Conservation (phyloP, 2,329 filamentous ascomycete species). For the Ciborinia camelliae region DNA sequence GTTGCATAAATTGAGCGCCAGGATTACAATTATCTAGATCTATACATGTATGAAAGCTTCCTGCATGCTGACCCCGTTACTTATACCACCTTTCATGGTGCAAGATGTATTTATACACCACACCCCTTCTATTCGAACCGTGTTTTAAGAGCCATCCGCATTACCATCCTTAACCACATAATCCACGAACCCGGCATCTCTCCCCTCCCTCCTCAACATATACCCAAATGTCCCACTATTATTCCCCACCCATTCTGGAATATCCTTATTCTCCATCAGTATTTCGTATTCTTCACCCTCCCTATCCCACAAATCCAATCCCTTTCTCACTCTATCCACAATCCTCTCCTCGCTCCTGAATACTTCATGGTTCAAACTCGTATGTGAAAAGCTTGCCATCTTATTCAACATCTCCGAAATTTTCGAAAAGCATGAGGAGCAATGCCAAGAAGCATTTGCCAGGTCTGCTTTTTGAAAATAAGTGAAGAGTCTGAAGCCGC, state of each 20-base stretch:
- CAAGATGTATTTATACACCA: background rate
- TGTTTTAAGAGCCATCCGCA: background rate
- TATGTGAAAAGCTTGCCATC: conserved; percentile 44
- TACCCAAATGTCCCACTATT: conserved; percentile 27
- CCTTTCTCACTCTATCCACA: conserved; percentile 42
- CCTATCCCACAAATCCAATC: conserved; percentile 43
- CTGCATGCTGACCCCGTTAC: background rate
- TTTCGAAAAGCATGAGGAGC: conserved; percentile 44
- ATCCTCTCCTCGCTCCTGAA: conserved; percentile 42
- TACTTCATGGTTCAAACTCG: conserved; percentile 39
- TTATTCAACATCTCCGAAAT: conserved; percentile 43
- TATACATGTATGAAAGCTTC: background rate
- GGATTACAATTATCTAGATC: background rate
- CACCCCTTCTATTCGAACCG: background rate
- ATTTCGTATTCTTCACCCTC: conserved; percentile 37
- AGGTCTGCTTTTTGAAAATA: conserved; percentile 37
- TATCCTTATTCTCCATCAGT: conserved; percentile 41
- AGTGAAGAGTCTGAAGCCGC: conserved; percentile 19
- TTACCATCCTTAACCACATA: conserved; percentile 29
- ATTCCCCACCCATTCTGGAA: conserved; percentile 41
- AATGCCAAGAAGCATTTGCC: conserved; percentile 46
- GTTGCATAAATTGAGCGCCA: background rate
- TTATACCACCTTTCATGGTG: background rate
- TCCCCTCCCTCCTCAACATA: conserved; percentile 27
- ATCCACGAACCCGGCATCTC: conserved; percentile 28